Evolutionary conservation across 495 filamentous ascomycete genomes (phyloP).

Genomic region (Aspergillus affinis): DNA sequence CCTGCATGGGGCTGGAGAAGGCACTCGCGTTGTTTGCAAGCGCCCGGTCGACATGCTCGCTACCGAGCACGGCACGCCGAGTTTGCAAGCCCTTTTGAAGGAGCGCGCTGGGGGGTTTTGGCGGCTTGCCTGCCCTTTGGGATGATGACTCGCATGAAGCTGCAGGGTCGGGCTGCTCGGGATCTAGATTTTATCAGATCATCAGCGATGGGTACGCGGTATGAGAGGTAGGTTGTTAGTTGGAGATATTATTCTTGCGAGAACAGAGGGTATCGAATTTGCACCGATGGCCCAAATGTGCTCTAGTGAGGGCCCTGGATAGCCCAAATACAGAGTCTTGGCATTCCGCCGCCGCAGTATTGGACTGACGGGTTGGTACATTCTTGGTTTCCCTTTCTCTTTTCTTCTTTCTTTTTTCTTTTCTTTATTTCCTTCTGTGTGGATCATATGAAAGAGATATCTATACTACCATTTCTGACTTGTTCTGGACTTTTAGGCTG

Average conservation of each 20-base stretch:
- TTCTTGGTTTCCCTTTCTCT: neutral
- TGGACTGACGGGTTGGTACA: neutral
- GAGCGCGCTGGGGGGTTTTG: conserved; percentile 20
- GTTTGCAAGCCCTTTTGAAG: conserved; percentile 47
- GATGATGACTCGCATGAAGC: neutral
- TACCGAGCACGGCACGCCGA: conserved; percentile 49
- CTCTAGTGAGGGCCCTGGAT: neutral
- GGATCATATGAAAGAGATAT: neutral
- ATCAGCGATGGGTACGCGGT: neutral
- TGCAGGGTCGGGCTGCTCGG: neutral
- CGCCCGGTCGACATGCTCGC: conserved; percentile 50
- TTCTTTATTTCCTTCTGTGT: too few relatives aligned
- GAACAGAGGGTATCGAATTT: neutral
- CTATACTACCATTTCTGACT: neutral
- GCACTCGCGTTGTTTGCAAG: conserved; percentile 35
- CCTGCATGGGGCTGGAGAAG: conserved; percentile 50
- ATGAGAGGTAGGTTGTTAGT: neutral
- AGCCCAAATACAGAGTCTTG: neutral
- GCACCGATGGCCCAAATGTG: neutral
- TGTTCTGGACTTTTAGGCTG: neutral
- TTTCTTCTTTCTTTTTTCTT: too few relatives aligned
- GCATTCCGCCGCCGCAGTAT: neutral
- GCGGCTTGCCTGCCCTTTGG: conserved; percentile 27
- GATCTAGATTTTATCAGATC: neutral
- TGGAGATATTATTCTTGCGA: neutral